Percentiles rank a stretch among this genome's conserved stretches.
phyloP scores from a whole-genome alignment of 129 eudicot species.

The Flaveria ramosissima region DNA sequence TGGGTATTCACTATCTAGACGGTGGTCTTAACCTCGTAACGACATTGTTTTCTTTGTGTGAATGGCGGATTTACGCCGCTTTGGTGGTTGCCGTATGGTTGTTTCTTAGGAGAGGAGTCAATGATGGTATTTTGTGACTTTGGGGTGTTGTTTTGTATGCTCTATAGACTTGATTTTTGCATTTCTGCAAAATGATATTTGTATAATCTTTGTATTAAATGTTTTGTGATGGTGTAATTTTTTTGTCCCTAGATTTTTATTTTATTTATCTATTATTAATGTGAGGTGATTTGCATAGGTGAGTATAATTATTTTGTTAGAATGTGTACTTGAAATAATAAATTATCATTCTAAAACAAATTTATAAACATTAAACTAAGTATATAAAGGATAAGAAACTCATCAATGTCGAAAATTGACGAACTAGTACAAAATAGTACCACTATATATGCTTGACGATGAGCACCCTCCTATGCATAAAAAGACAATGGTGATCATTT shows the following conservation, averaged over 20 bases:
- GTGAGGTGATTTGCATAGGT: neutral
- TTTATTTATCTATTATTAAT: neutral
- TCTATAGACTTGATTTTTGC: neutral
- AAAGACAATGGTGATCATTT: no score
- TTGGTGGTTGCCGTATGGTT: neutral
- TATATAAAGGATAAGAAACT: no score
- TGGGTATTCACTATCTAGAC: neutral
- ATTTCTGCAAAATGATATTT: slow-evolving; percentile 2
- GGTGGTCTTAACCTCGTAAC: neutral
- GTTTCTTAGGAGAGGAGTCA: neutral
- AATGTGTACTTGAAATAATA: no score
- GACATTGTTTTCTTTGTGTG: slow-evolving; percentile 3
- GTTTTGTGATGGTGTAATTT: neutral
- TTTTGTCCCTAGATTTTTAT: neutral
- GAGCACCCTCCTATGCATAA: no score
- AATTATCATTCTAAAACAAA: no score
- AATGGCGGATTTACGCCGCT: neutral
- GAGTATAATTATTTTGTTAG: no score
- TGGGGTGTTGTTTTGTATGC: neutral
- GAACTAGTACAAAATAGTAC: no score
- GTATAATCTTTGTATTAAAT: neutral
- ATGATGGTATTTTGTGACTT: neutral
- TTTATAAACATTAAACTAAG: no score
- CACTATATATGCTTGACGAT: no score
- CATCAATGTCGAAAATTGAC: no score